Base-by-base conservation (phyloP, 306 rosid species). In the Prunus mongolica region DNA sequence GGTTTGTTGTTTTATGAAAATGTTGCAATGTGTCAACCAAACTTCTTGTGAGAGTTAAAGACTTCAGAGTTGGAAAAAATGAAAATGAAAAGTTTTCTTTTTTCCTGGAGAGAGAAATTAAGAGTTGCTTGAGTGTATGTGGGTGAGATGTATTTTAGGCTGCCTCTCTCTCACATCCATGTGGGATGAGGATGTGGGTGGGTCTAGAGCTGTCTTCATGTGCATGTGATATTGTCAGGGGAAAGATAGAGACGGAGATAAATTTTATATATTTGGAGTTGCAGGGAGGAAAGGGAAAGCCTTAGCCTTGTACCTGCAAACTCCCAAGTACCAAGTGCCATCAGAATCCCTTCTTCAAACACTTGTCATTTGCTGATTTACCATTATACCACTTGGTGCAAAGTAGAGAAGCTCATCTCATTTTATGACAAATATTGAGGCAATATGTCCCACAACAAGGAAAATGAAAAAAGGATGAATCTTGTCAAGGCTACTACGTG, bases 181-280 rank as follows among this genome's bases (percentile, higher is more conserved):
- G 93, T 89, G 96, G 70, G 85, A 65, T 79, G 92, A 76, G 80
- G 75, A 76, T 88, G 72, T 76, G 73, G 50, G 92, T 84, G 93
- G 95, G 90, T 82, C 89, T 79, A 81, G 20, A 76, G 69, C 79
- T 87, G 96, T 86, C 91, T 81, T 83, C 86, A 84, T 86, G 87
- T 87, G 92, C 98, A 91, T 89, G 91, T 93, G 98, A 91, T 66
- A 22, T 60, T 86, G 97, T 91, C 97, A 89, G 87, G 87, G 46
- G 69, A 47, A 6, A 15, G 50, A 24, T 5, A 20, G 45, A 62
- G n/a, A 14, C 30, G 67, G 64, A 58, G 22, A 38, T 2, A 7
- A 38, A 38, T 1, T 38, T 7, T 38, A 38, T 38, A 38, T 7
- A 38, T 38, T 38, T 7, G 44, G 20, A 3, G 54, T 12, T 12